These are phyloP conservation scores for Macaranga tanarius DNA, from an alignment of 441 rosid genomes.

Conservation along the genomic window DNA sequence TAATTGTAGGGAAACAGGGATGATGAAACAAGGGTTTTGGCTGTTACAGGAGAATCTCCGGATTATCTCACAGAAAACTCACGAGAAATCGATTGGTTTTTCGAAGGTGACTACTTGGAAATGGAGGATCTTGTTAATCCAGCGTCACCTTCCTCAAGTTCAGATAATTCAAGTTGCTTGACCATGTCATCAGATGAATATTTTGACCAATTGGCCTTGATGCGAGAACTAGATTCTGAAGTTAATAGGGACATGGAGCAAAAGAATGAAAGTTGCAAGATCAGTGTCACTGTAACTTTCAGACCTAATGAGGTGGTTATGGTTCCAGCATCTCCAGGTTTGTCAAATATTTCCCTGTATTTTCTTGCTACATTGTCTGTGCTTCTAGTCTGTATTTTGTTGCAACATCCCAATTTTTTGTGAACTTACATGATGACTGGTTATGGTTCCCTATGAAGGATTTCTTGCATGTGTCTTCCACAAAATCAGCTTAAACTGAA, in stretches of 20 bases:
- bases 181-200: constrained; percentile 48
- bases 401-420: neutral
- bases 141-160: constrained; percentile 45
- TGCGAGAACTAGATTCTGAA: constrained; percentile 40
- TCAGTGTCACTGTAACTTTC: constrained; percentile 29
- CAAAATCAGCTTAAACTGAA: neutral
- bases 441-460: neutral
- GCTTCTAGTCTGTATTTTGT: neutral
- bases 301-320: constrained; percentile 29
- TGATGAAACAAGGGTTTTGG: constrained; percentile 19
- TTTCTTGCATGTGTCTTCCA: neutral
- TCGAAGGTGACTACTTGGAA: constrained; percentile 45
- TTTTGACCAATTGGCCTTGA: constrained; percentile 42
- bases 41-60: constrained; percentile 25
- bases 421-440: too few species aligned
- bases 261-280: constrained; percentile 24
- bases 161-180: constrained; percentile 52
- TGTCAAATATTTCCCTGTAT: neutral
- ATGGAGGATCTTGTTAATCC: constrained; percentile 46
- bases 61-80: constrained; percentile 24
- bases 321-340: constrained; percentile 43
- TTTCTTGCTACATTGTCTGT: neutral
- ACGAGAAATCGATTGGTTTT: constrained; percentile 20
- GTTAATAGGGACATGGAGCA: constrained; percentile 8
- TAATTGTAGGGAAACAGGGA: constrained; percentile 35